These are phyloP conservation scores for Fusarium pininemorale DNA, from an alignment of 2,329 filamentous ascomycete species.

Conservation along the genomic window DNA sequence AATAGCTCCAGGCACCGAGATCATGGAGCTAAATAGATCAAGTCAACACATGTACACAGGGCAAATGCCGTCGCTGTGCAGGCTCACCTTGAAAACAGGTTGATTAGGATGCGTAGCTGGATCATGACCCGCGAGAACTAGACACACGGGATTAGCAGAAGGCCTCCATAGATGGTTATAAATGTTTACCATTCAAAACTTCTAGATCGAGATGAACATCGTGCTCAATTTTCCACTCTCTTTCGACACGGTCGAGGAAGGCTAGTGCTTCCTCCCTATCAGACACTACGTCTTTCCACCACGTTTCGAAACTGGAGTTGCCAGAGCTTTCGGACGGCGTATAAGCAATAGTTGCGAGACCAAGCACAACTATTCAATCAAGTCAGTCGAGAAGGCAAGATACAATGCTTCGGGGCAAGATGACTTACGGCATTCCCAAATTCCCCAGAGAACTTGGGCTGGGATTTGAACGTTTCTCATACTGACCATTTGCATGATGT, in stretches of 20 bases:
- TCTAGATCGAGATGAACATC: constrained; percentile 47
- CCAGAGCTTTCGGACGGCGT: constrained; percentile 12
- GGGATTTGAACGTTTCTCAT: constrained; percentile 8
- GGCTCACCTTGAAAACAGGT: constrained; percentile 41
- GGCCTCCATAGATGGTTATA: too few species aligned
- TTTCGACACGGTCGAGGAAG: constrained; percentile 9
- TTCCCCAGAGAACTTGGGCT: constrained; percentile 40
- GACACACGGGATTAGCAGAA: background rate
- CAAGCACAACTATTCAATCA: constrained; percentile 39
- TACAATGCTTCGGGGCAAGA: background rate
- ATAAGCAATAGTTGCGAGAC: constrained; percentile 43
- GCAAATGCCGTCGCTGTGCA: background rate
- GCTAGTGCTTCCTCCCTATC: background rate
- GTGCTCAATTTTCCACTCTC: constrained; percentile 20
- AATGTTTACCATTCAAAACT: constrained; percentile 42
- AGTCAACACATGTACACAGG: background rate
- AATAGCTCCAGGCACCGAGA: constrained; percentile 38
- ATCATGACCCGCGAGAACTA: constrained; percentile 37
- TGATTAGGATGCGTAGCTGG: constrained; percentile 13
- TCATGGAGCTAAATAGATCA: constrained; percentile 38
- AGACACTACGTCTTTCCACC: background rate
- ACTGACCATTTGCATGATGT: constrained; percentile 21
- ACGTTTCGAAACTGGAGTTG: constrained; percentile 19
- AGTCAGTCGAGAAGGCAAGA: background rate
- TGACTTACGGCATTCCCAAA: constrained; percentile 45